A percentile compares a stretch with the other conserved stretches of the same genome.
phyloP scores from a whole-genome alignment of 2,329 filamentous ascomycete species.

The Dactylella cylindrospora region DNA sequence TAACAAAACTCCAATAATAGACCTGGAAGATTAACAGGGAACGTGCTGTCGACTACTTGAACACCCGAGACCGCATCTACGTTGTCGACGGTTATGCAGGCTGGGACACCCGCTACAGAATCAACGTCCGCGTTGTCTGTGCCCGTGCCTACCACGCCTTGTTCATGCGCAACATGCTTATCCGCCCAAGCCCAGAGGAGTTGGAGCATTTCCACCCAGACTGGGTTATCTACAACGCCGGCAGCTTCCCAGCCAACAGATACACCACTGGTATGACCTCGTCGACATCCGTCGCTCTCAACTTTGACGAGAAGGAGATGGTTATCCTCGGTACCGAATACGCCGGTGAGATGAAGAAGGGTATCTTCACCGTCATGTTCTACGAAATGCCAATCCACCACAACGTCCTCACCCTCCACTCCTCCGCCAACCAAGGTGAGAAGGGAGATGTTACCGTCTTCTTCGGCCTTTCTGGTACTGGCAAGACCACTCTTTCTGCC shows the following conservation, averaged over 20 bases:
- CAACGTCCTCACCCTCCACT: slow-evolving; percentile 97
- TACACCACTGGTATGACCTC: slow-evolving; percentile 99
- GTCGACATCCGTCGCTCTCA: slow-evolving; percentile 94
- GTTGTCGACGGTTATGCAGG: slow-evolving; percentile 96
- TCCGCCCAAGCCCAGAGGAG: slow-evolving; percentile 86
- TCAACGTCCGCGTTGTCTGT: slow-evolving; percentile 95
- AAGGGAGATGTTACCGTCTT: slow-evolving; percentile 96
- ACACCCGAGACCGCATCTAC: slow-evolving; percentile 98
- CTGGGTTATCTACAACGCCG: slow-evolving; percentile 99
- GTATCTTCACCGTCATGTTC: slow-evolving; percentile 97
- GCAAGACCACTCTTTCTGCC: slow-evolving; percentile 97
- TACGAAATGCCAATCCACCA: slow-evolving; percentile 99
- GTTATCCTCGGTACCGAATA: slow-evolving; percentile 99
- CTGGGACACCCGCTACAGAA: slow-evolving; percentile 98
- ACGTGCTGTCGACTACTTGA: slow-evolving; percentile 97
- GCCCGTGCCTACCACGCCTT: slow-evolving; percentile 98
- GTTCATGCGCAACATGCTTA: slow-evolving; percentile 99
- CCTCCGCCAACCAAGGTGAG: slow-evolving; percentile 95
- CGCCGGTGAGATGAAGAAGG: slow-evolving; percentile 97
- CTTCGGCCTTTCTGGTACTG: slow-evolving; percentile 97
- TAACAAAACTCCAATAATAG: slow-evolving; percentile 56
- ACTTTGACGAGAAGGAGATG: slow-evolving; percentile 99
- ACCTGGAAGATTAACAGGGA: slow-evolving; percentile 99
- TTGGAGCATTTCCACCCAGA: slow-evolving; percentile 97
- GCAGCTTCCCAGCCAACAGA: slow-evolving; percentile 92